Percentiles rank a stretch among this genome's conserved stretches.
Conservation (phyloP, 2,329 filamentous ascomycete genomes). For the Cucurbitaria berberidis region DNA sequence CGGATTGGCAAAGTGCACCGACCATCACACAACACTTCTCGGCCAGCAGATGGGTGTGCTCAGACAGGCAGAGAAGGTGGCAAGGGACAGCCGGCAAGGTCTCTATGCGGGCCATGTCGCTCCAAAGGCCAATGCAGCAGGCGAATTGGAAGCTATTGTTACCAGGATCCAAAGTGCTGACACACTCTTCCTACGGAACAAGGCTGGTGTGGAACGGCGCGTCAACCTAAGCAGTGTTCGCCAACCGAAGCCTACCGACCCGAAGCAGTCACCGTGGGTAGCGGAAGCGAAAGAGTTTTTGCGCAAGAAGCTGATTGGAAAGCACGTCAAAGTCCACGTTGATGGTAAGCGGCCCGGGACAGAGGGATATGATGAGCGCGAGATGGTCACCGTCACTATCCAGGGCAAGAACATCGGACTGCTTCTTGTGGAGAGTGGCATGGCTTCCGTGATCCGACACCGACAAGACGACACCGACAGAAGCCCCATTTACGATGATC, state of each 20-base stretch:
- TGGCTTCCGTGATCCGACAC: slow-evolving; percentile 92
- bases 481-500: slow-evolving; percentile 90
- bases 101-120: slow-evolving; percentile 82
- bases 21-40: slow-evolving; percentile 93
- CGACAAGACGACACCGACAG: slow-evolving; percentile 93
- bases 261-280: slow-evolving; percentile 84
- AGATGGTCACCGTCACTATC: slow-evolving; percentile 85
- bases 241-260: slow-evolving; percentile 87
- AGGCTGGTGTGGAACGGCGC: slow-evolving; percentile 83
- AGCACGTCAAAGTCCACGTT: slow-evolving; percentile 87
- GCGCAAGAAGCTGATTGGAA: slow-evolving; percentile 91
- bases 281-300: slow-evolving; percentile 96
- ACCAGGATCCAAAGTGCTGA: slow-evolving; percentile 87
- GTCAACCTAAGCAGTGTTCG: slow-evolving; percentile 92
- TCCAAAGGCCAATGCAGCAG: slow-evolving; percentile 64
- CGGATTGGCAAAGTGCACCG: slow-evolving; percentile 88
- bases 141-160: slow-evolving; percentile 80
- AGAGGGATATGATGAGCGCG: slow-evolving; percentile 91
- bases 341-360: slow-evolving; percentile 89
- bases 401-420: slow-evolving; percentile 89
- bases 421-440: slow-evolving; percentile 86
- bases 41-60: slow-evolving; percentile 86
- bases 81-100: slow-evolving; percentile 76
- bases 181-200: slow-evolving; percentile 84
- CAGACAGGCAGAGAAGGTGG: slow-evolving; percentile 83